phyloP scores from a whole-genome alignment of 164 flowering plant species.

The Litsea cubeba region DNA sequence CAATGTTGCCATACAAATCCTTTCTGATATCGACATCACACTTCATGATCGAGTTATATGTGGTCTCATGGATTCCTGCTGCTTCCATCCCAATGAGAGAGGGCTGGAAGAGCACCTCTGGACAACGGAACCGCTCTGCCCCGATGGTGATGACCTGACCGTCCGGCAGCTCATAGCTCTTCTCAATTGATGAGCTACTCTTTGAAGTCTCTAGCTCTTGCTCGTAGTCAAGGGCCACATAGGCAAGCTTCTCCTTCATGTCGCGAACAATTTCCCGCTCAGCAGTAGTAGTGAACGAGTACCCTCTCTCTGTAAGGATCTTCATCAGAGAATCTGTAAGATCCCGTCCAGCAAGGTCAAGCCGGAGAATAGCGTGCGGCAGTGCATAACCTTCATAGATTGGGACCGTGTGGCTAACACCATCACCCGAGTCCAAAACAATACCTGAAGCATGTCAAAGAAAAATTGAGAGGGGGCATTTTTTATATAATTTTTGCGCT shows the following conservation, averaged over 20 bases:
- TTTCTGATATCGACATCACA: conserved; percentile 61
- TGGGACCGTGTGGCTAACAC: conserved; percentile 57
- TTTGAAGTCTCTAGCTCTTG: conserved; percentile 54
- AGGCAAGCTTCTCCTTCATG: conserved; percentile 58
- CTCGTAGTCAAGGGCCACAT: conserved; percentile 62
- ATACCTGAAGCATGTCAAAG: conserved; percentile 31
- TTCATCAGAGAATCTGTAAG: conserved; percentile 60
- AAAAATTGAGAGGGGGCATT: not conserved
- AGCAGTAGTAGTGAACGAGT: conserved; percentile 53
- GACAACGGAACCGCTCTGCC: conserved; percentile 64
- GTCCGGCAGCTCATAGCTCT: conserved; percentile 59
- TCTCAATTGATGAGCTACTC: conserved; percentile 57
- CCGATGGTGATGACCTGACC: conserved; percentile 65
- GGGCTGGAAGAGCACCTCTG: conserved; percentile 70
- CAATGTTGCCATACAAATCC: conserved; percentile 56
- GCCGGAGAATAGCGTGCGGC: conserved; percentile 61
- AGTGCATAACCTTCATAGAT: conserved; percentile 60
- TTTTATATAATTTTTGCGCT: too few species aligned
- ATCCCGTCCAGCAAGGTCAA: conserved; percentile 63
- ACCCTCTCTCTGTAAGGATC: conserved; percentile 65
- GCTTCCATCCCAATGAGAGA: conserved; percentile 61
- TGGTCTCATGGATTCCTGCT: conserved; percentile 56
- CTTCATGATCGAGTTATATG: conserved; percentile 60
- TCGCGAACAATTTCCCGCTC: conserved; percentile 65
- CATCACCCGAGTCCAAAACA: conserved; percentile 59